Base-by-base conservation (phyloP, 2,329 filamentous ascomycete genomes). In the Ascochyta viciae-villosae region DNA sequence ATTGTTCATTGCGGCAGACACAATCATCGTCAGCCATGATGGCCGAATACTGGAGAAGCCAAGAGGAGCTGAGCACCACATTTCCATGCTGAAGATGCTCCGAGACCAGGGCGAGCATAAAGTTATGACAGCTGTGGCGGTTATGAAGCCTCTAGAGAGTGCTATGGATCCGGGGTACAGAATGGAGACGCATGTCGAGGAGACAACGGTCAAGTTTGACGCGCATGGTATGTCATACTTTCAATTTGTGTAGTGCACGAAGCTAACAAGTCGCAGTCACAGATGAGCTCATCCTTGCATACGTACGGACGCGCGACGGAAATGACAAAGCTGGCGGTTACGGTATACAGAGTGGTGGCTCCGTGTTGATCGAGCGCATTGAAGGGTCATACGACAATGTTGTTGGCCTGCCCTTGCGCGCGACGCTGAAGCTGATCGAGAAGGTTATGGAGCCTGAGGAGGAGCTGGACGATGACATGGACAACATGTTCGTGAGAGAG, bases 291-390 rank as follows among this genome's bases (percentile, higher is more conserved):
- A 88, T 98, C 56, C 81, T 91, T 65, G 85, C 85, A 49, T 93
- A 93, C 72, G 89, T 93, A 54, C 84, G 83, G 70, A 97, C 94
- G 22, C 83, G 94, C 51, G 95, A 99, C 80, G 95, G 95, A 2
- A 92, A 87, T 10, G 95, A 98, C 76, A 99, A 98, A 81, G 95
- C 95, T 0, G 95, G 95, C 2, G 95, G 95, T 0, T 99, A 99
- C 76, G 95, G 92, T 1, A 85, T 99, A 49, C 95, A 99, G 77
- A 95, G 94, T 0, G 81, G 94, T 10, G 95, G 91, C 1, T 89
- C 90, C 8, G 87, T 97, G 73, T 77, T 99, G 54, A 87, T 99
- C 12, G 92, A 97, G 74, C 89, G 84, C 75, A 90, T 99, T 62
- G 91, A 96, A 62, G 95, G 95, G 10, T 87, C 87, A 50, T 91